Evolutionary conservation across 225 moss, liverwort and hornwort genomes (phyloP).

Genomic region (Rhytidiadelphus loreus): DNA sequence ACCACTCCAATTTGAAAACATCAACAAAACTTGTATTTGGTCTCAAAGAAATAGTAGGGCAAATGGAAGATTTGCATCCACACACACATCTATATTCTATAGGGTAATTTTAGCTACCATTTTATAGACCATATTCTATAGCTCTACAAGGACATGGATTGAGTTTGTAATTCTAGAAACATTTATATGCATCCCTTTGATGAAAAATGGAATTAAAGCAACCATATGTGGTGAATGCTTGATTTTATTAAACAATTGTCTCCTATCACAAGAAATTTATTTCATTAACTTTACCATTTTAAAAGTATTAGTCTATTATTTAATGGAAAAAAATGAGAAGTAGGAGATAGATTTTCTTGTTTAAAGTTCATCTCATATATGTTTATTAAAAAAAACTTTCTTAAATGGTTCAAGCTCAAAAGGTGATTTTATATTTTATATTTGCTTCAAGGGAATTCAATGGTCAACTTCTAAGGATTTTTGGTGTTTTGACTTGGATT

Average conservation of each 20-base stretch:
- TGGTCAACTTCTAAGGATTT: neutral
- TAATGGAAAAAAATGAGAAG: neutral
- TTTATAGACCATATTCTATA: neutral
- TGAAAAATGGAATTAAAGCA: neutral
- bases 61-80: neutral
- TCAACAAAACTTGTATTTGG: accelerated
- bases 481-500: neutral
- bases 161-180: neutral
- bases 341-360: neutral
- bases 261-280: neutral
- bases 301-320: neutral
- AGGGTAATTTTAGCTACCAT: neutral
- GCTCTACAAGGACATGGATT: no score
- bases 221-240: neutral
- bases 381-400: neutral
- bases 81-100: accelerated
- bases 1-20: neutral
- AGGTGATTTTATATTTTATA: neutral
- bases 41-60: accelerated
- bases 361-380: neutral
- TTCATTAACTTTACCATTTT: neutral
- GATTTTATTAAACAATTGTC: neutral
- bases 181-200: neutral
- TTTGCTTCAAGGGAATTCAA: neutral
- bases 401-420: neutral